A percentile compares a stretch with the other conserved stretches of the same genome.
These are phyloP conservation scores for Torulaspora microellipsoides DNA, from an alignment of 805 yeast species.

Conservation along the genomic window DNA sequence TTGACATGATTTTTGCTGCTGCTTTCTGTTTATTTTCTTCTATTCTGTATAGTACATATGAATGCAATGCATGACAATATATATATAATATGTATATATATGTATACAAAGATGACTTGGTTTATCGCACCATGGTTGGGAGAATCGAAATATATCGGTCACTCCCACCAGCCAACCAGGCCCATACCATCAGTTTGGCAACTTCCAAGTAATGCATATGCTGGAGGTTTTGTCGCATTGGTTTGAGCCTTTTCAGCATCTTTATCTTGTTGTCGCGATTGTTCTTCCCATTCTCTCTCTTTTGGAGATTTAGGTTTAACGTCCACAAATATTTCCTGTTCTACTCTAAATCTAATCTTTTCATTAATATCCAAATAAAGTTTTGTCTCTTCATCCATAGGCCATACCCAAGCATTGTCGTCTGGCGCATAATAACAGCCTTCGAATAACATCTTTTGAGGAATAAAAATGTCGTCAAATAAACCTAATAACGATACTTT, in stretches of 20 bases:
- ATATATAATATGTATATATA: neutral
- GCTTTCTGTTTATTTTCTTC: neutral
- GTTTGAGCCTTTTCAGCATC: slow-evolving; percentile 27
- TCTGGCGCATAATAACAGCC: slow-evolving; percentile 57
- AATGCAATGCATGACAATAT: slow-evolving; percentile 10
- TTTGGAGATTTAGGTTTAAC: slow-evolving; percentile 73
- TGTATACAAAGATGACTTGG: no score
- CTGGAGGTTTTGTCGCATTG: slow-evolving; percentile 49
- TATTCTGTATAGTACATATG: slow-evolving; percentile 14
- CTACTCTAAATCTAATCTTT: slow-evolving; percentile 85
- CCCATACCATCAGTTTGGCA: slow-evolving; percentile 98
- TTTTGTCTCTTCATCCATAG: slow-evolving; percentile 61
- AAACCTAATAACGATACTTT: slow-evolving; percentile 65
- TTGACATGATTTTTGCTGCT: neutral
- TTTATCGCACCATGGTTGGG: slow-evolving; percentile 2
- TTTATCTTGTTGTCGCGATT: slow-evolving; percentile 23
- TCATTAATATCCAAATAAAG: slow-evolving; percentile 87
- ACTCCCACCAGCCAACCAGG: slow-evolving; percentile 94
- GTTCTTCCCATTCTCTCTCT: slow-evolving; percentile 41
- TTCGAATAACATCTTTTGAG: slow-evolving; percentile 77
- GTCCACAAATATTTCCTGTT: slow-evolving; percentile 80
- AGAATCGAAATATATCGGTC: slow-evolving; percentile 1
- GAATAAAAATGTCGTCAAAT: slow-evolving; percentile 89
- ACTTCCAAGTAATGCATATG: slow-evolving; percentile 81
- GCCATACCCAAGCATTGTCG: slow-evolving; percentile 97